Evolutionary conservation across 2,329 filamentous ascomycete genomes (phyloP), one percentile per base, ranked within the genome.

Genomic region (Arachnomyces sp.): DNA sequence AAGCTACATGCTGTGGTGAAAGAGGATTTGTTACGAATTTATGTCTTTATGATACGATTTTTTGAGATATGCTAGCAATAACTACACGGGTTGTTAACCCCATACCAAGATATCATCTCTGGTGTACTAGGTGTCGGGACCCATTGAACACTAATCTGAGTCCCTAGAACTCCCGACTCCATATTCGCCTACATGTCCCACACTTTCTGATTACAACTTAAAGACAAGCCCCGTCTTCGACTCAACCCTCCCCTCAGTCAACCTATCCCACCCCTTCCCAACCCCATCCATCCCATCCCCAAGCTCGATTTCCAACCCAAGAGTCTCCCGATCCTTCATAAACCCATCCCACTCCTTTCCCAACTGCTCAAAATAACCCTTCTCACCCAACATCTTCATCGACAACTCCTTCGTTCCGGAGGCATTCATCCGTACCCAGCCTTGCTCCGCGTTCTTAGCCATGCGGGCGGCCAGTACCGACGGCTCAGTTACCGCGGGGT

Each of bases 131-230:
- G n/a, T n/a, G n/a, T n/a, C n/a, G n/a, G n/a, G n/a, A n/a, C 42
- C 20, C 34, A 45, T 37, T 47, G 38, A 28, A 38, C 29, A 25
- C 45, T 49, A 48, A 43, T 36, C n/a, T n/a, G n/a, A n/a, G n/a
- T n/a, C n/a, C n/a, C n/a, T n/a, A n/a, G n/a, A n/a, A n/a, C n/a
- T n/a, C n/a, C n/a, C n/a, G n/a, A n/a, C n/a, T n/a, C n/a, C n/a
- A n/a, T n/a, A n/a, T n/a, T n/a, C n/a, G n/a, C n/a, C n/a, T n/a
- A n/a, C n/a, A n/a, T n/a, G n/a, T n/a, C n/a, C n/a, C n/a, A n/a
- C n/a, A n/a, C n/a, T n/a, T n/a, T n/a, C n/a, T n/a, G n/a, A n/a
- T n/a, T n/a, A n/a, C 39, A 35, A 36, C 20, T 25, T 25, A 25
- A 25, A 25, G 5, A 25, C 20, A 5, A 25, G 9, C 9, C 20